These are phyloP conservation scores for Ceratobasidium sp. DNA, from an alignment of 1,284 basidiomycete genomes.

Conservation along the genomic window DNA sequence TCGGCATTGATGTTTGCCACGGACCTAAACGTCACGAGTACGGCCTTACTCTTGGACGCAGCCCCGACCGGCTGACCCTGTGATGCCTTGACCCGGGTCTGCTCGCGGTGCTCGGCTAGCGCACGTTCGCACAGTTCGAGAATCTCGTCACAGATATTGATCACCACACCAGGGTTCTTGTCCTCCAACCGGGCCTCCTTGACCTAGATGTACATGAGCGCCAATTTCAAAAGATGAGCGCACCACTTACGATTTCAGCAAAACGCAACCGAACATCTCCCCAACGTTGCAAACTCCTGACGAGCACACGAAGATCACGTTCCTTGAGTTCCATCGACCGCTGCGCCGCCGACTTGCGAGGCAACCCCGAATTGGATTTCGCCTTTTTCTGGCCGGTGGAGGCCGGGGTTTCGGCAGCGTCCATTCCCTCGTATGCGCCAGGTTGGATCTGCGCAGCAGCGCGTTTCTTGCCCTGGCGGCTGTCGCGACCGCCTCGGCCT, in stretches of 20 bases:
- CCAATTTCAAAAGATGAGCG: background rate
- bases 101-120: conserved; percentile 82
- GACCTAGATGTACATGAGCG: conserved; percentile 61
- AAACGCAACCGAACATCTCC: conserved; percentile 96
- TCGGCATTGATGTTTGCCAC: conserved; percentile 97
- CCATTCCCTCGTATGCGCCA: conserved; percentile 88
- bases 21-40: conserved; percentile 87
- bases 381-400: conserved; percentile 69
- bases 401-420: conserved; percentile 73
- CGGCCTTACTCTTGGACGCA: conserved; percentile 83
- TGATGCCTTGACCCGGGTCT: conserved; percentile 75
- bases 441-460: conserved; percentile 75
- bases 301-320: conserved; percentile 93
- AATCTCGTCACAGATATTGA: conserved; percentile 92
- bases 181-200: conserved; percentile 90
- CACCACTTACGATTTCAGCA: conserved; percentile 81
- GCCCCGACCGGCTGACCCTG: conserved; percentile 86
- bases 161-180: conserved; percentile 94
- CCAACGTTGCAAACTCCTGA: conserved; percentile 96
- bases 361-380: conserved; percentile 66
- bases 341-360: conserved; percentile 84
- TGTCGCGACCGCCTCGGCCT: conserved; percentile 68
- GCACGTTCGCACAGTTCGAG: conserved; percentile 85
- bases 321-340: conserved; percentile 97
- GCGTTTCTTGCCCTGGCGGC: conserved; percentile 81